These are phyloP conservation scores for Theobroma cacao DNA, from an alignment of 345 rosid species.

Conservation along the genomic window DNA sequence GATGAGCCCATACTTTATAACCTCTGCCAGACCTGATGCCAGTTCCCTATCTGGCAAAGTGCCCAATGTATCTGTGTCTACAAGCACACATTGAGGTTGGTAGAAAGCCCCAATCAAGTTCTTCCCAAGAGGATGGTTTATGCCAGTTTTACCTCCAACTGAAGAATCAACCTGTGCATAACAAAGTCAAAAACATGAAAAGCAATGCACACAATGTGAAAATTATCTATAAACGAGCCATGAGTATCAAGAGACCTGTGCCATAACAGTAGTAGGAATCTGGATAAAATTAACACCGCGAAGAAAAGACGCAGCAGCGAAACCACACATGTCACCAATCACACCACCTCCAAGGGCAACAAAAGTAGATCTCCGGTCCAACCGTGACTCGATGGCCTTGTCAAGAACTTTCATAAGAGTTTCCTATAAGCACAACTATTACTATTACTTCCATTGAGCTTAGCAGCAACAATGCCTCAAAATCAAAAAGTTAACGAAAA, in stretches of 20 bases:
- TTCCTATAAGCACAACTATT: conserved; percentile 45
- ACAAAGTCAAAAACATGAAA: not conserved
- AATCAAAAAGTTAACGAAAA: not conserved
- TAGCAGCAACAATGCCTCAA: not conserved
- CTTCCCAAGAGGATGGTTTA: conserved; percentile 92
- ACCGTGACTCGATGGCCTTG: conserved; percentile 85
- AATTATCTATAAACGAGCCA: not conserved
- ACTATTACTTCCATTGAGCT: not conserved
- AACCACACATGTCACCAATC: conserved; percentile 97
- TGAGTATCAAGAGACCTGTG: conserved; percentile 54
- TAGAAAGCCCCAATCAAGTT: conserved; percentile 97
- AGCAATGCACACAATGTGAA: not conserved
- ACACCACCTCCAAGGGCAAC: conserved; percentile 99
- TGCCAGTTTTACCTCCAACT: conserved; percentile 98
- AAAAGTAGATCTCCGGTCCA: conserved; percentile 83
- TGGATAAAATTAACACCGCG: conserved; percentile 99
- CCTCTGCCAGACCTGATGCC: conserved; percentile 95
- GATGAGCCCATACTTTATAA: conserved; percentile 92
- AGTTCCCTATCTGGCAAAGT: conserved; percentile 89
- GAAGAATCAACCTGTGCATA: conserved; percentile 86
- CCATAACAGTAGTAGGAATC: conserved; percentile 98
- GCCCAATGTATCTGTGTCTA: conserved; percentile 86
- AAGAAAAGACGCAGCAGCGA: conserved; percentile 89
- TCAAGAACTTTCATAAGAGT: conserved; percentile 88
- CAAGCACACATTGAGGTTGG: conserved; percentile 93